Evolutionary conservation across 495 filamentous ascomycete species (phyloP).

Genomic region (Parachaetomium inaequale): DNA sequence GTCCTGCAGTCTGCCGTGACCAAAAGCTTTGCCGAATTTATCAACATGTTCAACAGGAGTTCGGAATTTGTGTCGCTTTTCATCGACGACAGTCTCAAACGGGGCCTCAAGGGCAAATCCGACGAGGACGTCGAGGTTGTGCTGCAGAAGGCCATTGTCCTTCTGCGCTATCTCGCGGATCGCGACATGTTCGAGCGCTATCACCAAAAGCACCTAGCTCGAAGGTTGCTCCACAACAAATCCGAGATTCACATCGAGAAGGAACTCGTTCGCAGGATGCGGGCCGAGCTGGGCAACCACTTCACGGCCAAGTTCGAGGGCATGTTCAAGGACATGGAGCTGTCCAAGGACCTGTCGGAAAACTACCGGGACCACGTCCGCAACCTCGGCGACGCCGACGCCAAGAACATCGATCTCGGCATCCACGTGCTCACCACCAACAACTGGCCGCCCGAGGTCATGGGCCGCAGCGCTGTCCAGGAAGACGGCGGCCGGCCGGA

Average conservation of each 20-base stretch:
- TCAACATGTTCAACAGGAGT: constrained; percentile 77
- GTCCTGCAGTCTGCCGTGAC: constrained; percentile 75
- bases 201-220: constrained; percentile 95
- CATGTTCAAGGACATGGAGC: constrained; percentile 97
- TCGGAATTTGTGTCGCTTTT: constrained; percentile 95
- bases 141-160: constrained; percentile 83
- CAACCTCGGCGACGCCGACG: constrained; percentile 59
- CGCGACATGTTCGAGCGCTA: constrained; percentile 97
- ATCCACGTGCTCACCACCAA: constrained; percentile 87
- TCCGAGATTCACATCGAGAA: constrained; percentile 85
- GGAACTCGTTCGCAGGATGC: constrained; percentile 95
- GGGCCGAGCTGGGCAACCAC: constrained; percentile 86
- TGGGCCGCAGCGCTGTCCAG: constrained; percentile 48
- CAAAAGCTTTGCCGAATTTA: constrained; percentile 81
- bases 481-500: constrained; percentile 51
- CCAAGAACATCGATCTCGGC: constrained; percentile 68
- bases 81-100: constrained; percentile 94
- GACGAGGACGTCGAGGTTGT: constrained; percentile 83
- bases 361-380: constrained; percentile 68
- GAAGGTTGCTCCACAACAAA: constrained; percentile 78
- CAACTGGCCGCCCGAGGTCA: constrained; percentile 87
- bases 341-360: constrained; percentile 78
- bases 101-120: constrained; percentile 87
- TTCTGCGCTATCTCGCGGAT: constrained; percentile 81
- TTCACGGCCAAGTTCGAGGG: constrained; percentile 91